These are phyloP conservation scores for Jamesozyma hellenica DNA, from an alignment of 805 yeast genomes.

Conservation along the genomic window DNA sequence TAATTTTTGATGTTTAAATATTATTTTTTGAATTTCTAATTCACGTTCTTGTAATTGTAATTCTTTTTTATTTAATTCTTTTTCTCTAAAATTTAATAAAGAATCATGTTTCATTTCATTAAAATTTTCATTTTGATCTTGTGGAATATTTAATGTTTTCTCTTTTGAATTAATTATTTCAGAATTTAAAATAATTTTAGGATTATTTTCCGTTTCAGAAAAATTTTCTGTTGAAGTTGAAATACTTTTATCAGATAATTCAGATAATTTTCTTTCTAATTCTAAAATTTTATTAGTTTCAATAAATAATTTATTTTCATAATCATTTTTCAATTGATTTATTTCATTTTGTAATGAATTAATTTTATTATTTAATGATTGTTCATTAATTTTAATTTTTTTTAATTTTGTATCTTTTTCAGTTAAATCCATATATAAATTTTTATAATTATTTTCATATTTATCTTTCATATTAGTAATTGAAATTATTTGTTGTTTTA, in stretches of 20 bases:
- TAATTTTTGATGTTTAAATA: conserved; percentile 10
- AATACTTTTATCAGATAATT: neutral
- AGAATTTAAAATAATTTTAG: neutral
- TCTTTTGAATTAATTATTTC: neutral
- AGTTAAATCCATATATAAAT: neutral
- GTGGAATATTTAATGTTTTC: neutral
- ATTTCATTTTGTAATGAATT: neutral
- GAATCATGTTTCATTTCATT: conserved; percentile 1
- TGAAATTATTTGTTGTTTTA: neutral
- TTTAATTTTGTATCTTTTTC: neutral
- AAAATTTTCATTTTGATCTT: conserved; percentile 1
- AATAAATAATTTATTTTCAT: neutral
- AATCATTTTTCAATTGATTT: neutral
- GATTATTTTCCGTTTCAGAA: neutral
- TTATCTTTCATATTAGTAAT: conserved; percentile 2
- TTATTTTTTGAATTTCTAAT: conserved; percentile 19
- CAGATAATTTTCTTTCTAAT: neutral
- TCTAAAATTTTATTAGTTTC: neutral
- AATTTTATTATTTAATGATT: neutral
- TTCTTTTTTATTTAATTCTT: conserved; percentile 23
- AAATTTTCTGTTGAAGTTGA: neutral
- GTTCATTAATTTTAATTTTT: neutral
- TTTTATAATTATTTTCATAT: neutral
- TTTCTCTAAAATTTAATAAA: conserved; percentile 17
- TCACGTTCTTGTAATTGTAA: conserved; percentile 25